phyloP scores from a whole-genome alignment of 1,284 basidiomycete genomes.

The Naganishia cerealis region DNA sequence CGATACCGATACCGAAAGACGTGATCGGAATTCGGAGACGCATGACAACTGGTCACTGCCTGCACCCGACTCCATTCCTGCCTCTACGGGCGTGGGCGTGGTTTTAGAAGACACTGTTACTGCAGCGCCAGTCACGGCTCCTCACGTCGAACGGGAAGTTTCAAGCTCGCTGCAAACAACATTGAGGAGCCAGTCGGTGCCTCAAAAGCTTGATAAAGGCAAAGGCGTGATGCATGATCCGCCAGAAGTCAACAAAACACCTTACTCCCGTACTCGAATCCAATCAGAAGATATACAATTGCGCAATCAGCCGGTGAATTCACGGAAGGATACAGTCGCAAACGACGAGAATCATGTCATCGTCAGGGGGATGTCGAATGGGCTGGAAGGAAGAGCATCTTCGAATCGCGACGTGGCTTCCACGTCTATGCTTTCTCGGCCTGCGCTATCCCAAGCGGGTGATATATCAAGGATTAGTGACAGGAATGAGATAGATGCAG shows the following conservation, averaged over 20 bases:
- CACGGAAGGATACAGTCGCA: not conserved
- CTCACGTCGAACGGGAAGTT: not conserved
- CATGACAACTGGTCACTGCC: too few species aligned
- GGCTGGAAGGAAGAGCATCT: not conserved
- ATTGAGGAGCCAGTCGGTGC: not conserved
- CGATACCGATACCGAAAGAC: too few species aligned
- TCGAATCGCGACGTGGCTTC: not conserved
- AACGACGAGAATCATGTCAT: not conserved
- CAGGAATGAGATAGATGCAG: not conserved
- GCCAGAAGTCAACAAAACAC: not conserved
- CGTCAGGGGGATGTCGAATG: too few species aligned
- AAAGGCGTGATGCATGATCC: not conserved
- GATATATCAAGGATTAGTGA: not conserved
- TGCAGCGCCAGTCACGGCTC: not conserved
- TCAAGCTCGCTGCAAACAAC: not conserved
- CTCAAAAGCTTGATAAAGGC: not conserved
- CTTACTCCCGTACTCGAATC: not conserved
- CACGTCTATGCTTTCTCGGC: not conserved
- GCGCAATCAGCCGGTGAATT: not conserved
- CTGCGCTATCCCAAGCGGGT: not conserved
- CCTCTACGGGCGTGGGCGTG: not conserved
- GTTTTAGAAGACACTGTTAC: not conserved
- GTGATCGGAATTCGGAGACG: too few species aligned
- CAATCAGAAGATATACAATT: not conserved
- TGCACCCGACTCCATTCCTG: not conserved